These are phyloP conservation scores for Coemansia sp. DNA, from an alignment of 192 early-diverging fungal species.

Conservation along the genomic window DNA sequence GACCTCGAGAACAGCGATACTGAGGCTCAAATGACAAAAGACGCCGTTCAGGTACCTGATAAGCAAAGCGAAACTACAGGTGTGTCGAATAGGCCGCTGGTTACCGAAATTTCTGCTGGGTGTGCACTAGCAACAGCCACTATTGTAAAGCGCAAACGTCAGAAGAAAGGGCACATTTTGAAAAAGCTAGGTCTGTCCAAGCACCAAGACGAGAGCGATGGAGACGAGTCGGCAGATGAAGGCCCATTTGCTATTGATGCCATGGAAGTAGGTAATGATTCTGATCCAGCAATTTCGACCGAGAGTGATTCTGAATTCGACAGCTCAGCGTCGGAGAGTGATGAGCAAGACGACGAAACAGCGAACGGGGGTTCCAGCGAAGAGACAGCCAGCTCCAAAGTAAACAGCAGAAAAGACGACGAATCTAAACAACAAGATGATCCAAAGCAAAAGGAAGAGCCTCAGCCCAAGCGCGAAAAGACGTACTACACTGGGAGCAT, in stretches of 20 bases:
- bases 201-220: slow-evolving; percentile 10
- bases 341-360: slow-evolving; percentile 12
- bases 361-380: neutral
- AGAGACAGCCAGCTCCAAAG: neutral
- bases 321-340: slow-evolving; percentile 64
- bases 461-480: slow-evolving; percentile 7
- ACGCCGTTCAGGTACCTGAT: neutral
- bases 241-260: neutral
- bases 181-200: slow-evolving; percentile 34
- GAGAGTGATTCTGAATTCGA: slow-evolving; percentile 64
- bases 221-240: slow-evolving; percentile 12
- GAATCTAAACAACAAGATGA: neutral
- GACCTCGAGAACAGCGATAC: neutral
- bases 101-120: slow-evolving; percentile 32
- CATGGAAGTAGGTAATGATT: neutral
- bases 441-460: slow-evolving; percentile 17
- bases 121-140: slow-evolving; percentile 34
- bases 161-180: slow-evolving; percentile 54
- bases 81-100: slow-evolving; percentile 11
- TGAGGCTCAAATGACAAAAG: neutral
- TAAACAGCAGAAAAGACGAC: neutral
- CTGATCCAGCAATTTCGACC: neutral
- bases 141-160: slow-evolving; percentile 56
- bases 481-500: slow-evolving; percentile 36
- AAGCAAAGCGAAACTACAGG: neutral